Base-by-base conservation (phyloP, 495 filamentous ascomycete species). In the Hyaloscypha variabilis region DNA sequence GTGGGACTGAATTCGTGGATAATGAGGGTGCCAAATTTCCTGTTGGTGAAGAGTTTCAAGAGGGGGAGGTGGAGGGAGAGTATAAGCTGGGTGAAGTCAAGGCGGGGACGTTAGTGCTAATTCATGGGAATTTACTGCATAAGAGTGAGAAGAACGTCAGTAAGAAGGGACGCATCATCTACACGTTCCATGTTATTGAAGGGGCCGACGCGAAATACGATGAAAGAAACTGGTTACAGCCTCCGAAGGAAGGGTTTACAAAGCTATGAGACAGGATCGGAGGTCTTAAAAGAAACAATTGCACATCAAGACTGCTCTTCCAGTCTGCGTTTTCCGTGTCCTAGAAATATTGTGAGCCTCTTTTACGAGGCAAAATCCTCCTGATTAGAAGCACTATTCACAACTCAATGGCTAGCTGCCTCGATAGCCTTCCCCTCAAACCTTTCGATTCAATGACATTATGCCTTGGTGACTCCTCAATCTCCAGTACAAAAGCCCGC, bases 171-270 rank as follows among this genome's bases (percentile, higher is more conserved):
- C 85, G 95, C 71, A 96, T 92, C 74, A 97, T 97, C 26, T 99
- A 99, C 77, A 99, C 96, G 0, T 99, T 97, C 71, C 95, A 99
- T 80, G 84, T 97, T 49, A 98, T 98, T 73, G 95, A 98, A 76
- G 91, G 92, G 0, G 88, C 91, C 57, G 84, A 88, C 49, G 74
- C 73, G 13, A 78, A 78, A 46, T 99, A 97, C 76, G 96, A 98
- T 78, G 83, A 82, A 77, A 79, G 81, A 74, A 99, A 99, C 75
- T 99, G 95, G 95, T 71, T 99, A 73, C 94, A 97, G 79, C 93
- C 93, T 54, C 86, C 91, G 2, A 76, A 81, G 61, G 84, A 83
- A 58, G 94, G 91, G 0, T 96, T 97, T 58, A 72, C 70, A 17
- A 72, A 67, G 58, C 50, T 72, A 63, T 69, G 34, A 69, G 57